phyloP scores from a whole-genome alignment of 2,329 filamentous ascomycete species.

The Endoconidiophora polonica region DNA sequence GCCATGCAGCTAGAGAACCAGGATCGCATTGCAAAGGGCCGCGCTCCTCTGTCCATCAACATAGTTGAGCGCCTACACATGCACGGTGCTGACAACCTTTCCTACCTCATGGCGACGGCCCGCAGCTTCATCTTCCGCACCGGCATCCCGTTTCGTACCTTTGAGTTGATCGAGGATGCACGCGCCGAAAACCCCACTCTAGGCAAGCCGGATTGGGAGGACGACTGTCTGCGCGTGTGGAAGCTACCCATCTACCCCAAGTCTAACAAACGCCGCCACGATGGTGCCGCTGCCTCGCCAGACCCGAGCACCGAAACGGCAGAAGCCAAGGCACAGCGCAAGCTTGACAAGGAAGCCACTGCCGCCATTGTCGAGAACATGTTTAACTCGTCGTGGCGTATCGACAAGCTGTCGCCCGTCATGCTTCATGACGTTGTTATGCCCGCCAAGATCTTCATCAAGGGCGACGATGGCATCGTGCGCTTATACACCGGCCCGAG shows the following conservation, averaged over 20 bases:
- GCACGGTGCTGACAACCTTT: conserved; percentile 66
- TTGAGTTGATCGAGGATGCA: conserved; percentile 44
- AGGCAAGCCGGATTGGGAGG: conserved; percentile 50
- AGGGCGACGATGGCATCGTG: conserved; percentile 47
- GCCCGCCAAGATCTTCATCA: conserved; percentile 54
- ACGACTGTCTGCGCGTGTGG: conserved; percentile 71
- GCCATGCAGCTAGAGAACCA: conserved; percentile 24
- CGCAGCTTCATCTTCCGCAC: conserved; percentile 76
- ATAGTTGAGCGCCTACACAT: conserved; percentile 36
- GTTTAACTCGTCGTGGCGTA: conserved; percentile 36
- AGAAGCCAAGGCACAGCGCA: conserved; percentile 9
- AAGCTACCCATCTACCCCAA: conserved; percentile 45
- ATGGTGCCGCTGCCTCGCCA: conserved; percentile 7
- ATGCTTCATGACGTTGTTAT: conserved; percentile 49
- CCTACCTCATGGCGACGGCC: conserved; percentile 65
- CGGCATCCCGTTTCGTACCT: conserved; percentile 53
- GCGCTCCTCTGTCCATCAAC: conserved; percentile 16
- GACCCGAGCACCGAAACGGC: not conserved
- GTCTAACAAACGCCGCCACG: conserved; percentile 13
- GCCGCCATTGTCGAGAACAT: conserved; percentile 18
- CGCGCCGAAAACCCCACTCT: conserved; percentile 17
- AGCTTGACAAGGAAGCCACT: conserved; percentile 14
- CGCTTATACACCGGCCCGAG: conserved; percentile 52
- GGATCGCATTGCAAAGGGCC: conserved; percentile 24
- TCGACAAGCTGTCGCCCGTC: conserved; percentile 52